Evolutionary conservation across 805 yeast species (phyloP).

Genomic region (Wickerhamiella sergipiensis): DNA sequence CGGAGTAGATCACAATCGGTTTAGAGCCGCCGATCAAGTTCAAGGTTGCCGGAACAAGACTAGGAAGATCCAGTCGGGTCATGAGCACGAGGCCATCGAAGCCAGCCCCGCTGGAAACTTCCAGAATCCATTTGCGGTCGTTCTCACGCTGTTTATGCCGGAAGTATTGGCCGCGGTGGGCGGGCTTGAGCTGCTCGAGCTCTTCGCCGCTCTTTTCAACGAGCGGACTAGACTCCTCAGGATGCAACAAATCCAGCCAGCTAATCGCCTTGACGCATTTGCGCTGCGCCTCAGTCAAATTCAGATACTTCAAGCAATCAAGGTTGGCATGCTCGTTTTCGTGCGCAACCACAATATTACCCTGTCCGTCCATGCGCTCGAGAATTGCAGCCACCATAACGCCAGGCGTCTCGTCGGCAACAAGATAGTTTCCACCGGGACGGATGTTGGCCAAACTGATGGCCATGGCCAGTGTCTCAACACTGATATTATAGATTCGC

Average conservation of each 20-base stretch:
- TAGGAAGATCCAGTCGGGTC: slow-evolving; percentile 55
- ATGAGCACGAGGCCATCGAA: slow-evolving; percentile 70
- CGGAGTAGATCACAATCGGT: slow-evolving; percentile 71
- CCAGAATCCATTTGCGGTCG: slow-evolving; percentile 24
- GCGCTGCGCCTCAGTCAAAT: slow-evolving; percentile 37
- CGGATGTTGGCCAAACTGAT: slow-evolving; percentile 68
- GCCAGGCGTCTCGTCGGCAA: slow-evolving; percentile 92
- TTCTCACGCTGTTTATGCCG: slow-evolving; percentile 46
- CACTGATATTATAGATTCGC: slow-evolving; percentile 64
- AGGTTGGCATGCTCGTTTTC: slow-evolving; percentile 89
- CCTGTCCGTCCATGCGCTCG: slow-evolving; percentile 72
- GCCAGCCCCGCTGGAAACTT: slow-evolving; percentile 35
- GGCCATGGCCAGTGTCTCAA: slow-evolving; percentile 68
- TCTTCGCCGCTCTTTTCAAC: slow-evolving; percentile 35
- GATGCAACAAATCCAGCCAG: slow-evolving; percentile 70
- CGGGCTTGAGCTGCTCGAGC: slow-evolving; percentile 40
- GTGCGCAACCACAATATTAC: slow-evolving; percentile 62
- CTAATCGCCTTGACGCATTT: slow-evolving; percentile 50
- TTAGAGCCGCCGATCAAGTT: slow-evolving; percentile 70
- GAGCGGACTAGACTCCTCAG: slow-evolving; percentile 42
- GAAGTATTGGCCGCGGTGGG: slow-evolving; percentile 51
- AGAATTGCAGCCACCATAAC: slow-evolving; percentile 70
- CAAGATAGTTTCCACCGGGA: slow-evolving; percentile 80
- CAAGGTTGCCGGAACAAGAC: slow-evolving; percentile 47
- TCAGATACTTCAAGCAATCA: slow-evolving; percentile 53